phyloP scores from a whole-genome alignment of 2,329 filamentous ascomycete species.

The Aspergillus tamarii region DNA sequence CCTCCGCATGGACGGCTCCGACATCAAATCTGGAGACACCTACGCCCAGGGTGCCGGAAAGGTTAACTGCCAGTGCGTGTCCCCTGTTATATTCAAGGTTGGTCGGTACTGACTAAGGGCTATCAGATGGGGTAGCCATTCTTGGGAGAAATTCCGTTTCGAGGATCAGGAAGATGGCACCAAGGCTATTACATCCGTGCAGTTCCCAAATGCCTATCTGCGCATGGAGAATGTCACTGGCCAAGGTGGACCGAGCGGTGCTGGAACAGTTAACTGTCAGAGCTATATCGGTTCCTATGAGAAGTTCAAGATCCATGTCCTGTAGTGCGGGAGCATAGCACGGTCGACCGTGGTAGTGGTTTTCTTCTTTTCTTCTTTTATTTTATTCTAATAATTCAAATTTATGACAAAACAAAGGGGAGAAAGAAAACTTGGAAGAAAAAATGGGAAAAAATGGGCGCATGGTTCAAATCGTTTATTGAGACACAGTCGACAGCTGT shows the following conservation, averaged over 20 bases:
- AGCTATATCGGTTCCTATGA: not conserved
- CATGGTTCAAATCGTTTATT: not conserved
- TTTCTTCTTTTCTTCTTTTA: not conserved
- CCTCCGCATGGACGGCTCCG: not conserved
- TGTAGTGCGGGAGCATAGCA: not conserved
- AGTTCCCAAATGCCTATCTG: not conserved
- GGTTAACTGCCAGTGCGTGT: not conserved
- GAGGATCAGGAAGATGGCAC: not conserved
- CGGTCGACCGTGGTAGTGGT: too few species aligned
- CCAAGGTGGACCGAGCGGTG: not conserved
- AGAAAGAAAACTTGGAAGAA: too few species aligned
- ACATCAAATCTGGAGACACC: not conserved
- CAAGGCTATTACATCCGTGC: not conserved
- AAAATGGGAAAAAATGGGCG: too few species aligned
- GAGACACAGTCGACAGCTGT: not conserved
- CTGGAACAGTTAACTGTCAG: not conserved
- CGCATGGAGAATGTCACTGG: not conserved
- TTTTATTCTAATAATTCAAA: not conserved
- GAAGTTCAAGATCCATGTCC: not conserved
- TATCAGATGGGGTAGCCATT: not conserved
- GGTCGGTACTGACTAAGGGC: not conserved
- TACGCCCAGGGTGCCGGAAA: not conserved
- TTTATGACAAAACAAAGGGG: not conserved
- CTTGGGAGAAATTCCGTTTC: not conserved
- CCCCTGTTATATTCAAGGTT: not conserved